A percentile compares a stretch with the other conserved stretches of the same genome.
Conservation (phyloP, 495 filamentous ascomycete species). For the Tuber indicum region DNA sequence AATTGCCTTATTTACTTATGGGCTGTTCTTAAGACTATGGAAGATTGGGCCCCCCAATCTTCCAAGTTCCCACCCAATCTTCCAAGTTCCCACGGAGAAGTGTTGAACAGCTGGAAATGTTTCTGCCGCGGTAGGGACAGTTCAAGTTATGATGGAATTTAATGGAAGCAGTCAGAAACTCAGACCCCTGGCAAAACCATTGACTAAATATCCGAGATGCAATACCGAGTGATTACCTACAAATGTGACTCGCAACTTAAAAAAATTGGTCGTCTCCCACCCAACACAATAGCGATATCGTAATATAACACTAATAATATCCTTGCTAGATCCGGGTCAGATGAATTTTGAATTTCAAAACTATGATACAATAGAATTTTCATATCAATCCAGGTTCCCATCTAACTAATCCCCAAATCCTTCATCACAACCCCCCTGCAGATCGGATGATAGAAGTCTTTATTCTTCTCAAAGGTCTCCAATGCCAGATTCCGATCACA, state of each 20-base stretch:
- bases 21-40: too few relatives aligned
- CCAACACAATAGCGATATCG: neutral
- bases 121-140: too few relatives aligned
- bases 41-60: too few relatives aligned
- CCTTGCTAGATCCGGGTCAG: neutral
- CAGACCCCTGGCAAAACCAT: neutral
- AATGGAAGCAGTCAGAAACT: neutral
- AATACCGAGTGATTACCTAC: neutral
- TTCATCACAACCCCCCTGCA: slow-evolving; percentile 73
- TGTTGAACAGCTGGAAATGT: too few relatives aligned
- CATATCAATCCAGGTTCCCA: neutral
- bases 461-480: slow-evolving; percentile 77
- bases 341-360: neutral
- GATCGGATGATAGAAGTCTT: slow-evolving; percentile 92
- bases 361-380: neutral
- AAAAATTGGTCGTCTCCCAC: neutral
- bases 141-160: neutral
- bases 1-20: too few relatives aligned
- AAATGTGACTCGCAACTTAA: neutral
- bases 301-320: neutral
- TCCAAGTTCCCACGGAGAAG: too few relatives aligned
- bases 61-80: too few relatives aligned
- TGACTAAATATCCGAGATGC: neutral
- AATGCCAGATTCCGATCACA: slow-evolving; percentile 67
- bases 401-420: slow-evolving; percentile 50